Percentiles rank a stretch among this genome's conserved stretches.
Evolutionary conservation across 495 filamentous ascomycete genomes (phyloP).

Genomic region (Cenococcum geophilum): DNA sequence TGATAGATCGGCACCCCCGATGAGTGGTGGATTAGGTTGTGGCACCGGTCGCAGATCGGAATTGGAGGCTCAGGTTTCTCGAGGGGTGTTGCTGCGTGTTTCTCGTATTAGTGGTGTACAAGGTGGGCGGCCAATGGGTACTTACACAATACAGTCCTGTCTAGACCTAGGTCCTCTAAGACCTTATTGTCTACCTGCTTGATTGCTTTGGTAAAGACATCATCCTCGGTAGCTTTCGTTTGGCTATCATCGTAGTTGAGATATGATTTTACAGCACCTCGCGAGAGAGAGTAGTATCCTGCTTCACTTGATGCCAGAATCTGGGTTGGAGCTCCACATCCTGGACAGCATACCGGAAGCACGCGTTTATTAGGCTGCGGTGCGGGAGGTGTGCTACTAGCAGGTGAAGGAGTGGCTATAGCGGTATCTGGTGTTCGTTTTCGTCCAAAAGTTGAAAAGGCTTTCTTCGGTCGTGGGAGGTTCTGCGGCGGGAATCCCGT

Average conservation of each 20-base stretch:
- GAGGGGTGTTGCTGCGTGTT: slow-evolving; percentile 1
- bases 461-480: background rate
- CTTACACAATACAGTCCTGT: slow-evolving; percentile 16
- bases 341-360: slow-evolving; percentile 65
- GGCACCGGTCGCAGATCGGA: slow-evolving; percentile 80
- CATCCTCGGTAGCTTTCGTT: slow-evolving; percentile 27
- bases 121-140: no score
- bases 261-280: slow-evolving; percentile 48
- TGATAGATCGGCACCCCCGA: slow-evolving; percentile 63
- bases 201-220: slow-evolving; percentile 34
- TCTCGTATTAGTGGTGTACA: no score
- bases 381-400: background rate
- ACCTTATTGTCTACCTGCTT: slow-evolving; percentile 19
- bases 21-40: slow-evolving; percentile 69
- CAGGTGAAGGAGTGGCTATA: background rate
- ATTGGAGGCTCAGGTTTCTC: slow-evolving; percentile 7
- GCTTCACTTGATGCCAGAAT: slow-evolving; percentile 59
- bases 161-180: slow-evolving; percentile 21
- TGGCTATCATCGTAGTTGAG: slow-evolving; percentile 34
- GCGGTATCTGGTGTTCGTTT: slow-evolving; percentile 5
- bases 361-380: background rate
- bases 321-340: slow-evolving; percentile 84
- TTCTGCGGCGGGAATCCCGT: background rate
- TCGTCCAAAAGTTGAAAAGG: slow-evolving; percentile 16
- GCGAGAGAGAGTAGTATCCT: slow-evolving; percentile 64